Base-by-base conservation (phyloP, 345 rosid species). In the Orychophragmus violaceus region DNA sequence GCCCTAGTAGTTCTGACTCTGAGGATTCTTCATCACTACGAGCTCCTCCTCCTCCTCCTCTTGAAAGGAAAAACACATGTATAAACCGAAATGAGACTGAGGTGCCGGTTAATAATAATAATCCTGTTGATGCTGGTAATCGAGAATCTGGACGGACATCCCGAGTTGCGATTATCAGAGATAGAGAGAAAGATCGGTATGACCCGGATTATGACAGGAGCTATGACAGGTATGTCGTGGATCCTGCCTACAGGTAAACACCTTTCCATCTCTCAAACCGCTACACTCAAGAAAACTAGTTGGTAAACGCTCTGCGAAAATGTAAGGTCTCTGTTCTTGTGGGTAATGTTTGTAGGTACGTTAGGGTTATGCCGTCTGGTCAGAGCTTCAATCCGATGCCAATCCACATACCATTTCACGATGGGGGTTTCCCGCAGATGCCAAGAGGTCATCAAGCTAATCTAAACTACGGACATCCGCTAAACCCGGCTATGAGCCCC, bases 171-270 rank as follows among this genome's bases (percentile, higher is more conserved):
- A 91, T 95, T 71, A 86, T 95, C 60, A 91, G 87, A 76, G 97
- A 95, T 61, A 84, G 90, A 77, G 99, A 91, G 83, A 94, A 90
- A 73, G 99, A 94, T 71, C 95, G 87, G 45, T 80, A 78, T 65
- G 99, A 91, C 61, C 97, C 99, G 14, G 99, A 95, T 79, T 95
- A 90, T 76, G 96, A 95, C 67, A 79, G 96, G 64, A 94, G 90
- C 82, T 90, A 94, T 56, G 93, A 83, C 29, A 87, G 96, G 93
- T 94, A 74, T 60, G 70, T 72, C 55, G 54, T 41, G 39, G 71
- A 72, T 65, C 76, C 71, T 0, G 54, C 46, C 11, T 72, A 72
- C 60, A 72, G 76, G 76, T 72, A 72, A 41, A n/a, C 45, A 32
- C 44, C 8, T 36, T 35, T 56, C 27, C 56, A 17, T 73, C 62